These are phyloP conservation scores for Tuber umbilicatum DNA, from an alignment of 495 filamentous ascomycete genomes.

Conservation along the genomic window DNA sequence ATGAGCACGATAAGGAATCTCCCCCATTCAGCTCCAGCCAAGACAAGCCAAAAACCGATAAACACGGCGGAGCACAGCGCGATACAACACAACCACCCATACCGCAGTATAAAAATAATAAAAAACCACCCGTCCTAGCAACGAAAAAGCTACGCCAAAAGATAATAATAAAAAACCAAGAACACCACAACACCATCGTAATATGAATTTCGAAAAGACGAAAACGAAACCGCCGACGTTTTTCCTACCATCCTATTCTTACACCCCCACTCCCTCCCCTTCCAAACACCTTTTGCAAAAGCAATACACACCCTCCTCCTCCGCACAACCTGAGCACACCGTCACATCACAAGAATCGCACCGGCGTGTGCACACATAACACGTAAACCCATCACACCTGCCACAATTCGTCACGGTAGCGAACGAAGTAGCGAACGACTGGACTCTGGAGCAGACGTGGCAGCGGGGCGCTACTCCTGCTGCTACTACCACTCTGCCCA, in stretches of 20 bases:
- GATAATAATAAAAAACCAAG: background rate
- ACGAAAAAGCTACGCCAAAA: background rate
- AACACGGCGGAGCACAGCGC: background rate
- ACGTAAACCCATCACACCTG: constrained; percentile 19
- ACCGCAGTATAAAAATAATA: constrained; percentile 7
- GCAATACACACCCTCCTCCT: constrained; percentile 36
- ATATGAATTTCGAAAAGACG: background rate
- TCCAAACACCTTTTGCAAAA: constrained; percentile 30
- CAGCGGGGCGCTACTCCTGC: constrained; percentile 7
- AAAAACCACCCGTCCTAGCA: constrained; percentile 2
- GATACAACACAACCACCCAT: background rate
- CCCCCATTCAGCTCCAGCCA: background rate
- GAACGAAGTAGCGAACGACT: constrained; percentile 27
- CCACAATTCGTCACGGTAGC: constrained; percentile 28
- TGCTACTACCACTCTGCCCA: background rate
- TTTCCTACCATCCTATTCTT: background rate
- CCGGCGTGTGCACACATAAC: constrained; percentile 33
- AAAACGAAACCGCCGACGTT: constrained; percentile 2
- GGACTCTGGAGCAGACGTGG: constrained; percentile 34
- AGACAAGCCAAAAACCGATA: background rate
- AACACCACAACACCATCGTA: background rate
- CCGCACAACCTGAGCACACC: constrained; percentile 29
- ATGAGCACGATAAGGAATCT: background rate
- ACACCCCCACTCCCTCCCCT: constrained; percentile 5
- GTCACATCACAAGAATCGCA: constrained; percentile 35